Evolutionary conservation across 139 green algal genomes (phyloP).

Genomic region (Chlamydomonas sp.): DNA sequence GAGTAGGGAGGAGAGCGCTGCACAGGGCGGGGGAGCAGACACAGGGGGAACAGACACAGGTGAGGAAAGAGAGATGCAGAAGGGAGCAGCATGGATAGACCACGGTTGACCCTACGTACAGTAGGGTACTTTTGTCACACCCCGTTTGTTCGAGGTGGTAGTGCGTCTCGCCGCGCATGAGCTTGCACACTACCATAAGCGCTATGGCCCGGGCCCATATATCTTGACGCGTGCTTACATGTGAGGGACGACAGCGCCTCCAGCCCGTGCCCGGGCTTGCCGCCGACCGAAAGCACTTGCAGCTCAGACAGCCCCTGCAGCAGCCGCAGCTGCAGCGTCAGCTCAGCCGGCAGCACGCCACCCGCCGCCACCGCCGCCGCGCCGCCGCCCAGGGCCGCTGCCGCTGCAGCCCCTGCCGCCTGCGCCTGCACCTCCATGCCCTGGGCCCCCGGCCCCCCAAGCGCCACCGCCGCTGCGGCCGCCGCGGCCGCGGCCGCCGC

Average conservation of each 20-base stretch:
- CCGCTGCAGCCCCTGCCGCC: neutral
- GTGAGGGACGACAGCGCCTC: conserved; percentile 34
- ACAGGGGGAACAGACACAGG: neutral
- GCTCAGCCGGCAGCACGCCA: conserved; percentile 10
- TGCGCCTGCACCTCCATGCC: neutral
- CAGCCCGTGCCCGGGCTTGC: conserved; percentile 29
- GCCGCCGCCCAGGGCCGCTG: neutral
- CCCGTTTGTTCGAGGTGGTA: neutral
- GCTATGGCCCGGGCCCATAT: no score
- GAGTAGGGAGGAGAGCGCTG: conserved; percentile 22
- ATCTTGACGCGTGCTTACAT: neutral
- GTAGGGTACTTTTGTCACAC: no score
- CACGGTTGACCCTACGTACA: no score
- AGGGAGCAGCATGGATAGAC: neutral
- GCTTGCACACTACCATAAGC: neutral
- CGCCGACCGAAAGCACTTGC: conserved; percentile 19
- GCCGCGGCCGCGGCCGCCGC: neutral
- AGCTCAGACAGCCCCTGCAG: conserved; percentile 29
- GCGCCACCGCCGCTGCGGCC: neutral
- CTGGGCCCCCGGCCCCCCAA: neutral
- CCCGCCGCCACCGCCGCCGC: neutral
- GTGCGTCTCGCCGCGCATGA: neutral
- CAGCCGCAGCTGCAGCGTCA: conserved; percentile 33
- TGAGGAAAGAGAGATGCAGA: neutral
- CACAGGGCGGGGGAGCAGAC: neutral